Percentiles rank a stretch among this genome's conserved stretches.
These are phyloP conservation scores for Talaromyces sp. DNA, from an alignment of 2,329 filamentous ascomycete species.

Conservation along the genomic window DNA sequence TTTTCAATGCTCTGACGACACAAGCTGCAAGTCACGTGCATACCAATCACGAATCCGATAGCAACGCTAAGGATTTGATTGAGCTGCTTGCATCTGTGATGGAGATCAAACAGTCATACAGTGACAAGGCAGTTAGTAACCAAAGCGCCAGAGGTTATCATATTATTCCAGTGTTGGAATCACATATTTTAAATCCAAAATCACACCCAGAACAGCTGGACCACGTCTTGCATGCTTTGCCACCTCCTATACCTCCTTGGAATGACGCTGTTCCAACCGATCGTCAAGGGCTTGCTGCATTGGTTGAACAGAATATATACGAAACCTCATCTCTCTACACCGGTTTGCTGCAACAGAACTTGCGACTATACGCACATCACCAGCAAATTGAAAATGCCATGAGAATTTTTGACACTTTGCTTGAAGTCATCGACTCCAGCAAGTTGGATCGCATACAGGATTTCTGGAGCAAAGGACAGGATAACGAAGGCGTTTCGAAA, in stretches of 20 bases:
- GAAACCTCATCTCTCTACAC: constrained; percentile 32
- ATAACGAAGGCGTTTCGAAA: not conserved
- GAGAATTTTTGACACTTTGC: constrained; percentile 30
- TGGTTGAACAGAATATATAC: constrained; percentile 30
- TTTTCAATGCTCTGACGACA: constrained; percentile 49
- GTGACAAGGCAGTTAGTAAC: constrained; percentile 18
- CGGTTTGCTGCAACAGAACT: constrained; percentile 33
- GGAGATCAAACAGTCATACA: constrained; percentile 19
- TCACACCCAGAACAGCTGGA: constrained; percentile 45
- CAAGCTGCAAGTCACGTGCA: constrained; percentile 12
- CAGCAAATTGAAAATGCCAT: constrained; percentile 29
- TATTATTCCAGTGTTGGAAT: constrained; percentile 51
- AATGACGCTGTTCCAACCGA: constrained; percentile 22
- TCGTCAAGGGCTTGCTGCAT: constrained; percentile 21
- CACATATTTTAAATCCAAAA: constrained; percentile 45
- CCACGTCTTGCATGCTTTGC: constrained; percentile 34
- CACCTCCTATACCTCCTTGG: constrained; percentile 34
- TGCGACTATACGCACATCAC: constrained; percentile 26
- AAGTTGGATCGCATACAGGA: constrained; percentile 33
- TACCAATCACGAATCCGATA: constrained; percentile 39
- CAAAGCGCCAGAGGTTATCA: constrained; percentile 21
- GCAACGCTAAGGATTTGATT: constrained; percentile 23
- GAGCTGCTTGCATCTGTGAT: constrained; percentile 16
- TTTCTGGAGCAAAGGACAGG: constrained; percentile 25
- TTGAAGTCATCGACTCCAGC: constrained; percentile 34